Base-by-base conservation (phyloP, 2,329 filamentous ascomycete genomes). In the Penicillium aurantiogriseum region DNA sequence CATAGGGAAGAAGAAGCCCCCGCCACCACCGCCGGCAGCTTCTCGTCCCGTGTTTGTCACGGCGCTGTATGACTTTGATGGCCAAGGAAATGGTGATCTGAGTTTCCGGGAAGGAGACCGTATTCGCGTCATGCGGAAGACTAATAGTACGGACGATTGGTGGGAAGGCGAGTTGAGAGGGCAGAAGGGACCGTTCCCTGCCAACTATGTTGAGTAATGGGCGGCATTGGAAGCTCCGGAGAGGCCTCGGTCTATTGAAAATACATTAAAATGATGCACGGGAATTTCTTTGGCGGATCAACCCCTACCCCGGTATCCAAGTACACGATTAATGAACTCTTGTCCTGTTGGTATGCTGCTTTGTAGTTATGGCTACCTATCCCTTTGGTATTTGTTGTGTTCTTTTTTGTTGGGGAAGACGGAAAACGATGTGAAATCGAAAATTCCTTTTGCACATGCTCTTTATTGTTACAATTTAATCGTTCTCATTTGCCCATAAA, bases 81-180 rank as follows among this genome's bases (percentile, higher is more conserved):
- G 88, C 0, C 86, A 92, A 68, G 83, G 82, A 7, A 73, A 77
- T 2, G 89, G 88, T 0, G 91, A 95, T 71, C 71, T 95, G 51
- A 81, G 81, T 2, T 95, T 95, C 69, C 80, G 80, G 31, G 88
- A 92, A 72, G 91, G 90, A 2, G 91, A 94, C 67, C 80, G 83
- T 49, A 95, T 95, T 65, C 84, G 81, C 45, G 87, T 95, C 4
- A 69, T 92, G 33, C 90, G 90, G 77, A 91, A 88, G 77, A 94
- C 91, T 2, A 83, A 85, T 7, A 91, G 87, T 60, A 88, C 85
- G 23, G 88, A 94, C 74, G 91, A 94, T 70, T 95, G 91, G 90
- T 95, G 91, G 91, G 84, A 90, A 60, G 91, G 91, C 13, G 90
- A 94, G 73, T 62, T 92, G 15, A 79, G 80, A 40, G 90, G 90